These are phyloP conservation scores for Fraxinus floribunda DNA, from an alignment of 305 asterid genomes.

Conservation along the genomic window DNA sequence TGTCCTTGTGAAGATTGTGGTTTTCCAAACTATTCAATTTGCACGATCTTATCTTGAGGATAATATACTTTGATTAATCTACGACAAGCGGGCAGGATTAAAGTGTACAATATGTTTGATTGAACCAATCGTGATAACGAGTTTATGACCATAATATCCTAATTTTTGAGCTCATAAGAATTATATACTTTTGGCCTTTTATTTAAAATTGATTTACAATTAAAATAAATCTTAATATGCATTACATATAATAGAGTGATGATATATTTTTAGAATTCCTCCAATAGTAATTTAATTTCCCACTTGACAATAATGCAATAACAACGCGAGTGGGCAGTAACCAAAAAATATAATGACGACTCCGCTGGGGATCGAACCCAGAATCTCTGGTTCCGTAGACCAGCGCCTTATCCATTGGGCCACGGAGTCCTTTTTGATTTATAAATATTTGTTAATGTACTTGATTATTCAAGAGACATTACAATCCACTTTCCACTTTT, in stretches of 20 bases:
- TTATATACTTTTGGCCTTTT: background rate
- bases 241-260: background rate
- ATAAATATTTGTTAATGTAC: background rate
- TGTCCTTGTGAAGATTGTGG: background rate
- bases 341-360: slow-evolving; percentile 39
- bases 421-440: slow-evolving; percentile 47
- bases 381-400: slow-evolving; percentile 99
- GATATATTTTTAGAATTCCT: background rate
- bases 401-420: slow-evolving; percentile 99
- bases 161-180: background rate
- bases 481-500: background rate
- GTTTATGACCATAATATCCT: background rate
- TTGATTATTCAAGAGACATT: background rate
- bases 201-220: background rate
- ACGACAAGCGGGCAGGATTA: background rate
- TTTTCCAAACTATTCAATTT: background rate
- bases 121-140: background rate
- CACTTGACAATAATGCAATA: background rate
- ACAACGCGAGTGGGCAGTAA: background rate
- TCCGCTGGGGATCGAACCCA: slow-evolving; percentile 99
- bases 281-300: background rate
- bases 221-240: background rate
- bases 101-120: background rate
- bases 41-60: background rate
- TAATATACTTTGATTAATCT: background rate